These are phyloP conservation scores for Epichloe amarillans DNA, from an alignment of 2,329 filamentous ascomycete species.

Conservation along the genomic window DNA sequence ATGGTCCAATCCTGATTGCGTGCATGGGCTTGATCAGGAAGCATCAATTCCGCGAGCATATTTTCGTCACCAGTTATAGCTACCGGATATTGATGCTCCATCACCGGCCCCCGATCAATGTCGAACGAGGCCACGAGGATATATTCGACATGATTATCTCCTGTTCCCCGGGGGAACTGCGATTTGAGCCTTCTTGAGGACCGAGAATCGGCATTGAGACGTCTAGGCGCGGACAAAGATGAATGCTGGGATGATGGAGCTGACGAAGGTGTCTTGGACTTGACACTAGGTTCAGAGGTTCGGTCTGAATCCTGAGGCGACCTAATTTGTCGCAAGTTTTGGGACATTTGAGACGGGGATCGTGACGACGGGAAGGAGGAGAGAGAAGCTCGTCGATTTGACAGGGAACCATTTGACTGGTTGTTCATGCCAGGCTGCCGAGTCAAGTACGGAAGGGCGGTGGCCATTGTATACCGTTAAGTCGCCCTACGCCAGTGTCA, in stretches of 20 bases:
- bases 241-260: slow-evolving; percentile 50
- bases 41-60: slow-evolving; percentile 96
- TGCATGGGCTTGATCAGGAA: slow-evolving; percentile 91
- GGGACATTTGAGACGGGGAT: slow-evolving; percentile 44
- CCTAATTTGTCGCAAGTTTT: slow-evolving; percentile 36
- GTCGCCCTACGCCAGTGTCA: neutral
- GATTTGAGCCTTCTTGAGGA: slow-evolving; percentile 49
- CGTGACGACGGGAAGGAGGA: slow-evolving; percentile 50
- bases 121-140: slow-evolving; percentile 96
- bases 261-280: slow-evolving; percentile 46
- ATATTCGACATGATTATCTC: slow-evolving; percentile 94
- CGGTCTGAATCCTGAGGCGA: slow-evolving; percentile 45
- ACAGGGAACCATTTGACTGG: slow-evolving; percentile 18
- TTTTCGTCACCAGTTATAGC: slow-evolving; percentile 94
- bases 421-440: slow-evolving; percentile 24
- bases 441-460: slow-evolving; percentile 28
- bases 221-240: slow-evolving; percentile 38
- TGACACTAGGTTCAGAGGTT: slow-evolving; percentile 44
- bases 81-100: slow-evolving; percentile 96
- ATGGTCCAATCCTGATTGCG: slow-evolving; percentile 98
- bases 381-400: slow-evolving; percentile 39
- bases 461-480: slow-evolving; percentile 20
- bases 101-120: slow-evolving; percentile 87
- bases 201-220: slow-evolving; percentile 36
- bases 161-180: slow-evolving; percentile 60